These are phyloP conservation scores for Rosa multiflora DNA, from an alignment of 306 rosid genomes.

Conservation along the genomic window DNA sequence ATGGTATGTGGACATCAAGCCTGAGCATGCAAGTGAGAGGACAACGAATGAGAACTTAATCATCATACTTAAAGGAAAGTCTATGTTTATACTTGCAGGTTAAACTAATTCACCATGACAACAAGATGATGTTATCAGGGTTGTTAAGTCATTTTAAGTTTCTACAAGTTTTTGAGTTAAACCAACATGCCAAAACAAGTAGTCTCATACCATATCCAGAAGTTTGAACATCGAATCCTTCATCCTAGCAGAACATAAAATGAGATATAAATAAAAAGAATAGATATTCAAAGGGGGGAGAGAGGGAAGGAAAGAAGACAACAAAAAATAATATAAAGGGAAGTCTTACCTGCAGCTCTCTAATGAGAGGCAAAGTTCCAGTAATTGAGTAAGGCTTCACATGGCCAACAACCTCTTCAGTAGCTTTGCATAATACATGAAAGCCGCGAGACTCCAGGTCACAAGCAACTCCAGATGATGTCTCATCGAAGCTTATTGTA, in stretches of 20 bases:
- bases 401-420: conserved; percentile 88
- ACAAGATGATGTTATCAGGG: neutral
- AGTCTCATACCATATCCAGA: conserved; percentile 73
- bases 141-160: neutral
- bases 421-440: conserved; percentile 81
- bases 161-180: neutral
- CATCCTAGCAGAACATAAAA: conserved; percentile 51
- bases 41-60: conserved; percentile 19
- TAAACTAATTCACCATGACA: neutral
- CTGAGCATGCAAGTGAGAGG: conserved; percentile 42
- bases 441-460: conserved; percentile 78
- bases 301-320: neutral
- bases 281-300: neutral
- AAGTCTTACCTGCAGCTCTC: conserved; percentile 75
- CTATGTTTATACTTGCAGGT: neutral
- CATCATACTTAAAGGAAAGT: neutral
- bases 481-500: conserved; percentile 61
- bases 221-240: conserved; percentile 93
- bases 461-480: conserved; percentile 84
- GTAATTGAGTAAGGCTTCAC: conserved; percentile 93
- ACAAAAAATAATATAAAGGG: conserved; percentile 2
- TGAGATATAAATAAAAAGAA: conserved; percentile 2
- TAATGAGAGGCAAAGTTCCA: conserved; percentile 86
- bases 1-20: conserved; percentile 84
- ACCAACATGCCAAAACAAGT: neutral